Evolutionary conservation across 176 grass and related monocot species (phyloP).

Genomic region (Eleusine coracana): DNA sequence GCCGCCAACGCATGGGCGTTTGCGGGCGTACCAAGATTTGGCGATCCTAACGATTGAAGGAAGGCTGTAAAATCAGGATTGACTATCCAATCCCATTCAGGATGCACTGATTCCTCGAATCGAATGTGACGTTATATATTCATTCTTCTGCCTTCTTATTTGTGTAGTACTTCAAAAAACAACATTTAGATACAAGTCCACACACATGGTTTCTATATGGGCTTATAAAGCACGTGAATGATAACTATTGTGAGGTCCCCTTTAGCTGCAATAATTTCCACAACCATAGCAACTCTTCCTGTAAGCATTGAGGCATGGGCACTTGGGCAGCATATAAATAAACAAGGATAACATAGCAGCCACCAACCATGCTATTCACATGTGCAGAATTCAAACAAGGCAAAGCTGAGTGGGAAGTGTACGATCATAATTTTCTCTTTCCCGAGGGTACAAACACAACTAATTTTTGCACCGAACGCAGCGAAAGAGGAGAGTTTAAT

Average conservation of each 20-base stretch:
- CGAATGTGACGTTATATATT: no score
- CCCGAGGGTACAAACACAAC: not conserved
- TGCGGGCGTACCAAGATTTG: no score
- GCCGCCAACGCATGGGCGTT: no score
- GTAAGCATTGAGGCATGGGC: not conserved
- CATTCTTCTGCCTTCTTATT: no score
- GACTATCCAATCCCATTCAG: no score
- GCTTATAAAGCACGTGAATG: not conserved
- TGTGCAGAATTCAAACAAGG: slow-evolving; percentile 5
- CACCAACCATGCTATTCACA: slow-evolving; percentile 18
- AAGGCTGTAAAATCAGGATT: no score
- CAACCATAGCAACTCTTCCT: not conserved
- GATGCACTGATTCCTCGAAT: no score
- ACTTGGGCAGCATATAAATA: not conserved
- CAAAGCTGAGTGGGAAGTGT: slow-evolving; percentile 15
- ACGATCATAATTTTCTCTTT: not conserved
- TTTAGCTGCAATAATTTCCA: not conserved
- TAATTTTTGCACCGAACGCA: not conserved
- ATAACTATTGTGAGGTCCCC: not conserved
- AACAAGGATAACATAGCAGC: not conserved
- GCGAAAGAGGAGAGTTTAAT: not conserved
- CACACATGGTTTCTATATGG: not conserved
- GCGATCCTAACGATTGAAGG: no score
- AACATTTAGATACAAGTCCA: no score
- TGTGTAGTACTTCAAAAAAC: no score